A percentile compares a stretch with the other conserved stretches of the same genome.
These are phyloP conservation scores for Boletus pseudo-olivaceus DNA, from an alignment of 768 basidiomycete species.

Conservation along the genomic window DNA sequence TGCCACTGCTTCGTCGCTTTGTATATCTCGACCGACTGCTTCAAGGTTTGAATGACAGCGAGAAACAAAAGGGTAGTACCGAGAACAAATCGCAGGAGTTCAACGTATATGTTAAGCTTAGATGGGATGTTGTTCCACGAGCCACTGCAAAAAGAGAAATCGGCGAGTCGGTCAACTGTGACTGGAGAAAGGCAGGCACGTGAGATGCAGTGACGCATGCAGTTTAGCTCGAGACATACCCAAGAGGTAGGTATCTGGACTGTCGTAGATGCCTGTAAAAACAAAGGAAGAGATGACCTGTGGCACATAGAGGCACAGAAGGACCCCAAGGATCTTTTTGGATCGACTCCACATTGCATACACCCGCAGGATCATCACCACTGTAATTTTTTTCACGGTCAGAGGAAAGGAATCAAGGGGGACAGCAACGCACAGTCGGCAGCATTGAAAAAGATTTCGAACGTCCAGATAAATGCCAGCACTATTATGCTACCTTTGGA, in stretches of 20 bases:
- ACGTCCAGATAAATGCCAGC: not conserved
- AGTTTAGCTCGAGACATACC: not conserved
- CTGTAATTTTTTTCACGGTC: not conserved
- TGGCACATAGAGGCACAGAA: not conserved
- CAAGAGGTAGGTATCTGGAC: not conserved
- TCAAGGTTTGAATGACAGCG: too few species aligned
- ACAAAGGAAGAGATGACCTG: not conserved
- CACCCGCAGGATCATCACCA: not conserved
- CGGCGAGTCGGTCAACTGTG: not conserved
- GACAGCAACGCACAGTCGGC: not conserved
- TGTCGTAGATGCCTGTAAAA: not conserved
- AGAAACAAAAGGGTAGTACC: too few species aligned
- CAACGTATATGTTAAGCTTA: too few species aligned
- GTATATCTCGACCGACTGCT: too few species aligned
- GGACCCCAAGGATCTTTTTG: not conserved
- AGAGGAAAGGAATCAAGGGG: not conserved
- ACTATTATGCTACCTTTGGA: not conserved
- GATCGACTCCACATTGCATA: not conserved
- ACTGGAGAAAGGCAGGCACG: not conserved
- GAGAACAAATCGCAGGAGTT: too few species aligned
- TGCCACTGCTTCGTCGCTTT: too few species aligned
- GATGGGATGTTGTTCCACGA: not conserved
- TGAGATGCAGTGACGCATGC: not conserved
- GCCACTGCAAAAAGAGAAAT: not conserved
- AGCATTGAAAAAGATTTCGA: not conserved